Conservation (phyloP, 2,329 filamentous ascomycete genomes). For the Alternaria sp. region DNA sequence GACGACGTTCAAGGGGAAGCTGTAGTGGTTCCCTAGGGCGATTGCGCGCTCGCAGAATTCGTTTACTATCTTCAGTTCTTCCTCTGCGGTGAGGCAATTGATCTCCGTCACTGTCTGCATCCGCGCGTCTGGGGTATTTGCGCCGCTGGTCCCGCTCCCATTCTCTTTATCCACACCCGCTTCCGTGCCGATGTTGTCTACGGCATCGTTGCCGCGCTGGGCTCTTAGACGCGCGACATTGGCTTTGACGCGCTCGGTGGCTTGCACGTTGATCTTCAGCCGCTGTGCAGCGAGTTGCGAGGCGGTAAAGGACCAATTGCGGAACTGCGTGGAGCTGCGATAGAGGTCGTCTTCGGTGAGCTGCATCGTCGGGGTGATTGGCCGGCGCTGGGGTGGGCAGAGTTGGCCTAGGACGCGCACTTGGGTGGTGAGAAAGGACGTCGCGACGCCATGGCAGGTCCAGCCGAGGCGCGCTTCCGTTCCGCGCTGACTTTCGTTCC, state of each 20-base stretch:
- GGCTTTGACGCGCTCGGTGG: constrained; percentile 69
- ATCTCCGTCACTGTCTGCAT: constrained; percentile 55
- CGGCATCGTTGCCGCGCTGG: constrained; percentile 44
- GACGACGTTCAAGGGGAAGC: constrained; percentile 66
- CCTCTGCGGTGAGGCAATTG: constrained; percentile 81
- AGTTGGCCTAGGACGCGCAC: neutral
- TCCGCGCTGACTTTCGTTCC: neutral
- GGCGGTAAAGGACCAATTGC: constrained; percentile 89
- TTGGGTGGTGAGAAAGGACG: neutral
- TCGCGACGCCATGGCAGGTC: constrained; percentile 18
- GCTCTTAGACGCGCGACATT: constrained; percentile 60
- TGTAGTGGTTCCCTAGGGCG: constrained; percentile 64
- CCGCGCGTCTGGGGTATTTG: constrained; percentile 32
- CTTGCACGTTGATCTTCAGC: constrained; percentile 77
- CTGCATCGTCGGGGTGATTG: constrained; percentile 36
- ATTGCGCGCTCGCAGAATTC: constrained; percentile 73
- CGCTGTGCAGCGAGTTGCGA: constrained; percentile 74
- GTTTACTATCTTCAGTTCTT: constrained; percentile 81
- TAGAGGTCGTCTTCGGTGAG: constrained; percentile 92
- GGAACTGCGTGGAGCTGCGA: constrained; percentile 85
- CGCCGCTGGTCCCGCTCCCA: constrained; percentile 33
- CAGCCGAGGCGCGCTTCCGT: constrained; percentile 19
- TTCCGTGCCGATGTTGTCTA: constrained; percentile 1
- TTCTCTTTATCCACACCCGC: constrained; percentile 44
- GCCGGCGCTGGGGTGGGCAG: constrained; percentile 9